Evolutionary conservation across 768 basidiomycete species (phyloP), one percentile per base, ranked within the genome.

Genomic region (Tricholoma sp.): DNA sequence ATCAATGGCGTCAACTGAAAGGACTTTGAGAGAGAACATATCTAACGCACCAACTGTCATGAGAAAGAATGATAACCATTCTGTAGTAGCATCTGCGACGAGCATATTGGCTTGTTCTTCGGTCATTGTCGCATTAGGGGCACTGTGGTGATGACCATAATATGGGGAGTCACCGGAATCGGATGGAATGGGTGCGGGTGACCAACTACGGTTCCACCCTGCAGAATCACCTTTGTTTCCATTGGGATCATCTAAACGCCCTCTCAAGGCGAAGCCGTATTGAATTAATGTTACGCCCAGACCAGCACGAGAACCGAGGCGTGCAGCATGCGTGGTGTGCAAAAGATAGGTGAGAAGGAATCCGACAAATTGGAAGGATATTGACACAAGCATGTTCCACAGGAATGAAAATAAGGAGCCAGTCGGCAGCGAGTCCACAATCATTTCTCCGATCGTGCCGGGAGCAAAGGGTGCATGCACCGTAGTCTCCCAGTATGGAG

Each of bases 341-440:
- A 98, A 81, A 57, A 98, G 88, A 73, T 94, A 98, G 8, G 95
- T 98, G 70, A 98, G 80, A 51, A 87, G 79, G 77, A 91, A 94
- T 34, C 89, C 96, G 64, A 98, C 86, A 65, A 98, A 96, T 74
- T 98, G 96, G 89, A 99, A 99, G 21, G 93, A 94, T 55, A 95
- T 81, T 56, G 93, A 94, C 58, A 98, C 86, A 57, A 98, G 86
- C 67, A 91, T 80, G 67, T 92, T 94, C 93, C 91, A 98, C 39
- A 90, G 80, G 76, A 94, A 95, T 11, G 85, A 84, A 70, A 96
- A 95, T 31, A 94, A 65, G 10, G 85, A 83, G 19, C 89, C 89
- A 5, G 87, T 89, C 39, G 88, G 90, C 53, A 98, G 82, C 11
- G 86, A 85, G 63, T 98, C 96, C 66, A 98, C 86, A 64, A 96